These are phyloP conservation scores for Penicillium sp. DNA, from an alignment of 2,329 filamentous ascomycete species.

Conservation along the genomic window DNA sequence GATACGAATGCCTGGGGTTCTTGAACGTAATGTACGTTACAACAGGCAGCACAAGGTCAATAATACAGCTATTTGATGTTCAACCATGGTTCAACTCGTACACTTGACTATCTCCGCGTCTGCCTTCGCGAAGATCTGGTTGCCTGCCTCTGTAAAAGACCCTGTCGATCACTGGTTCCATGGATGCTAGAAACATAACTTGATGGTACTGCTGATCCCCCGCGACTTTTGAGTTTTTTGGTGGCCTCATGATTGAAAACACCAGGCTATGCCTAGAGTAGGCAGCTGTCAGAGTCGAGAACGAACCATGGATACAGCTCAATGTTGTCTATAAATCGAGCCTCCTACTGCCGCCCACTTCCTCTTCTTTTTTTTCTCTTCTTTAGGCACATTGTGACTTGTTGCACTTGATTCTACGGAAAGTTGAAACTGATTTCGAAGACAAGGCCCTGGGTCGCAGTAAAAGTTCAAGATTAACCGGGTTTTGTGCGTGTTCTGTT, in stretches of 20 bases:
- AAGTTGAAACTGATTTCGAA: constrained; percentile 6
- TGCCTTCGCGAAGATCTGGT: neutral
- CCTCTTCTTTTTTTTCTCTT: neutral
- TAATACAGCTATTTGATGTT: neutral
- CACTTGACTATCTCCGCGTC: neutral
- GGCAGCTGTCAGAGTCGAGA: neutral
- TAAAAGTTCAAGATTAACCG: constrained; percentile 15
- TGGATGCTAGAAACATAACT: neutral
- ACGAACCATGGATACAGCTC: neutral
- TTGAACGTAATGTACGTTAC: neutral
- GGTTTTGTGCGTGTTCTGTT: constrained; percentile 14
- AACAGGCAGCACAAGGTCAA: neutral
- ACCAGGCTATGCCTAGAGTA: neutral
- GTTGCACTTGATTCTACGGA: constrained; percentile 4
- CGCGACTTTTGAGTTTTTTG: neutral
- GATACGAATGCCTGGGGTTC: constrained; percentile 4
- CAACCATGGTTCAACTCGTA: neutral
- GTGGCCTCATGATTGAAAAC: neutral
- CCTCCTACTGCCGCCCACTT: neutral
- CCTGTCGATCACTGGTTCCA: neutral
- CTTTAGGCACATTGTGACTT: constrained; percentile 6
- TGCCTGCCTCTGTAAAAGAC: neutral
- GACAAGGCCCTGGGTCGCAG: constrained; percentile 1
- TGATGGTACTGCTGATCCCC: neutral
- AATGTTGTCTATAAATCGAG: neutral